phyloP scores from a whole-genome alignment of 129 eudicot genomes.

The carrot (Daucus carota) region DH1_v3.0 NC_030382.2:25869001-25869500 shows the following conservation, averaged over 20 bases:
- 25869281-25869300: background rate
- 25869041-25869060: background rate
- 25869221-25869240: background rate
- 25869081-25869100: background rate
- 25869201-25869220: background rate
- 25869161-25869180: slow-evolving; percentile 3
- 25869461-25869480: no score
- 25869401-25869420: no score
- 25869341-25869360: background rate
- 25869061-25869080: background rate
- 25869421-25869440: no score
- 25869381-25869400: no score
- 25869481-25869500: no score
- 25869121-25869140: background rate
- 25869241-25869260: background rate
- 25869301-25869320: background rate
- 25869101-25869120: background rate
- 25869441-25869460: no score
- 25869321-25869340: background rate
- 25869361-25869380: no score
- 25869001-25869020: background rate
- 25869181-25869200: slow-evolving; percentile 3
- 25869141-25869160: slow-evolving; percentile 13
- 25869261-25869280: background rate
- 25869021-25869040: slow-evolving; percentile 1